Evolutionary conservation across 129 eudicot genomes (phyloP).

Genomic region (Erigeron canadensis): DNA sequence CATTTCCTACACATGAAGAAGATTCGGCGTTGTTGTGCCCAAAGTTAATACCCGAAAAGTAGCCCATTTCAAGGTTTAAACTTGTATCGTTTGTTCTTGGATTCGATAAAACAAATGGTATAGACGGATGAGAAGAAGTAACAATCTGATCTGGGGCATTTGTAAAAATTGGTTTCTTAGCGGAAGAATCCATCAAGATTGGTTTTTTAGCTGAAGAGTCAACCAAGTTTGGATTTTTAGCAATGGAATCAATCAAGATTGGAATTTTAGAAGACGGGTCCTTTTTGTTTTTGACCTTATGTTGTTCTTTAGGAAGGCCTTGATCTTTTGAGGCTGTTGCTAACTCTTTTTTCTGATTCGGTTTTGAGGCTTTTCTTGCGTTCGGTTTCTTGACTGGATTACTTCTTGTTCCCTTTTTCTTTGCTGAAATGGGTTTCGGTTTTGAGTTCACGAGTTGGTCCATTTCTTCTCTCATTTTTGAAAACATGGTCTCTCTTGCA

Average conservation of each 20-base stretch:
- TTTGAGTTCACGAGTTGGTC: slow-evolving; percentile 29
- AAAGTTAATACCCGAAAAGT: slow-evolving; percentile 27
- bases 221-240: slow-evolving; percentile 21
- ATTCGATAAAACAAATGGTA: slow-evolving; percentile 45
- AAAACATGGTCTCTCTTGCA: slow-evolving; percentile 63
- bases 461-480: slow-evolving; percentile 58
- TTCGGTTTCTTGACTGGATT: slow-evolving; percentile 18
- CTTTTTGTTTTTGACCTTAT: slow-evolving; percentile 18
- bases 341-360: slow-evolving; percentile 29
- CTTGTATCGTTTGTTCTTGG: slow-evolving; percentile 30
- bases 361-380: slow-evolving; percentile 32
- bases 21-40: slow-evolving; percentile 35
- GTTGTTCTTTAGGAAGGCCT: slow-evolving; percentile 21
- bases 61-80: slow-evolving; percentile 33
- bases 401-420: slow-evolving; percentile 23
- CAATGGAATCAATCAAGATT: slow-evolving; percentile 20
- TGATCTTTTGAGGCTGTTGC: slow-evolving; percentile 22
- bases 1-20: slow-evolving; percentile 35
- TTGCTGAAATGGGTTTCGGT: slow-evolving; percentile 26
- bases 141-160: slow-evolving; percentile 34
- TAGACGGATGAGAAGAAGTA: slow-evolving; percentile 42
- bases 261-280: slow-evolving; percentile 22
- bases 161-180: slow-evolving; percentile 31
- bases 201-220: slow-evolving; percentile 13
- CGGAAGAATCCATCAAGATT: slow-evolving; percentile 20